Evolutionary conservation across 139 green algal species (phyloP).

Genomic region (Mesotaenium endlicherianum): DNA sequence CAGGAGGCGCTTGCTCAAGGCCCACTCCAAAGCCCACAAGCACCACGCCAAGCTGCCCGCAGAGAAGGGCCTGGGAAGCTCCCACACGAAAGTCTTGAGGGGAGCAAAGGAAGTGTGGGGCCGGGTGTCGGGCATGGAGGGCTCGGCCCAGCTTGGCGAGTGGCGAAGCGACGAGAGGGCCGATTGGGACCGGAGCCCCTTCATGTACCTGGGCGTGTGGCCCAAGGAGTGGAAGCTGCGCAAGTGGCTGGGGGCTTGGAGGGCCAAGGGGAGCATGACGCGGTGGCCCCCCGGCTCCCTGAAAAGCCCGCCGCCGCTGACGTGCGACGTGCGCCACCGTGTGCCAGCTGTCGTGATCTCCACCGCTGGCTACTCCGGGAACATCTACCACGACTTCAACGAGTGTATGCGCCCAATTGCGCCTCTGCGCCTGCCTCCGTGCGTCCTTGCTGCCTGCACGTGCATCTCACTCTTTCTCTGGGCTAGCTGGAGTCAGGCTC

Average conservation of each 20-base stretch:
- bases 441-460: too few relatives aligned
- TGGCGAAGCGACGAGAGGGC: neutral
- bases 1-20: neutral
- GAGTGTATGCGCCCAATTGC: too few relatives aligned
- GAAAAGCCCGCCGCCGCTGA: neutral
- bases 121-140: neutral
- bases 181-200: neutral
- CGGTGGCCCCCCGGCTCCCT: neutral
- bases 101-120: neutral
- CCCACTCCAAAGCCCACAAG: too few relatives aligned
- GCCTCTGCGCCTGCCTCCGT: too few relatives aligned
- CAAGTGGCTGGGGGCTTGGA: neutral
- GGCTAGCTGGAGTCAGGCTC: too few relatives aligned
- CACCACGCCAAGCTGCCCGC: neutral
- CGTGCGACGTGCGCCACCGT: neutral
- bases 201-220: neutral
- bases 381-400: conserved; percentile 24
- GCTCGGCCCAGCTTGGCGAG: neutral
- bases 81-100: neutral
- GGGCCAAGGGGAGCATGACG: neutral
- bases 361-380: neutral
- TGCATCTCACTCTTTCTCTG: too few relatives aligned
- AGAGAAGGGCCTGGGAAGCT: neutral
- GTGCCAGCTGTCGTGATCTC: conserved; percentile 6
- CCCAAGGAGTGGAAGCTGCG: neutral